These are phyloP conservation scores for Tausonia pullulans DNA, from an alignment of 1,284 basidiomycete genomes.

Conservation along the genomic window DNA sequence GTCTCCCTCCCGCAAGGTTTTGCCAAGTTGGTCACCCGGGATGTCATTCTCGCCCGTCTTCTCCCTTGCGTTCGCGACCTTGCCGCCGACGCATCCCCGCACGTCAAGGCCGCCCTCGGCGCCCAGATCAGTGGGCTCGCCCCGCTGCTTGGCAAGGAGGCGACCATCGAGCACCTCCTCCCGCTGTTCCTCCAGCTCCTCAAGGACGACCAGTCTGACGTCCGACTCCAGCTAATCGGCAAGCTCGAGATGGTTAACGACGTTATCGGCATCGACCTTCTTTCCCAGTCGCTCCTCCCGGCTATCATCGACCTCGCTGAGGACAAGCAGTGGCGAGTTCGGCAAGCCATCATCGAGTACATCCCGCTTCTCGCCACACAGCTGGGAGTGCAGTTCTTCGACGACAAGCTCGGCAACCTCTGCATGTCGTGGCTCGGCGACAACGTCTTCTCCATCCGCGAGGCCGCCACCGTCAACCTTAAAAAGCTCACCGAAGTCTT, in stretches of 20 bases:
- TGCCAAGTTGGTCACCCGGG: conserved; percentile 85
- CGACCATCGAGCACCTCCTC: conserved; percentile 92
- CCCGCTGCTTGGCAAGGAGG: conserved; percentile 83
- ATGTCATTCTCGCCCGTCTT: conserved; percentile 83
- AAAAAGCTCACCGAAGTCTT: conserved; percentile 98
- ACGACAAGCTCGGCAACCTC: conserved; percentile 89
- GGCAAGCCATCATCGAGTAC: conserved; percentile 99
- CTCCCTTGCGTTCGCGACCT: conserved; percentile 95
- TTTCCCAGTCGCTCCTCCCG: conserved; percentile 91
- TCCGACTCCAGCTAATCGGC: conserved; percentile 95
- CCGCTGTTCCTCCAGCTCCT: conserved; percentile 92
- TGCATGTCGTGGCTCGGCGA: conserved; percentile 99
- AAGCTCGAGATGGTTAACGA: conserved; percentile 94
- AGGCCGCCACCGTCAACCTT: conserved; percentile 92
- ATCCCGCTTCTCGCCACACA: conserved; percentile 93
- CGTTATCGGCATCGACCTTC: conserved; percentile 92
- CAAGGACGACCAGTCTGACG: conserved; percentile 98
- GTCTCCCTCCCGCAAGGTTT: conserved; percentile 53
- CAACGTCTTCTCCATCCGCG: conserved; percentile 95
- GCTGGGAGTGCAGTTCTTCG: conserved; percentile 92
- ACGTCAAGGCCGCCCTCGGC: conserved; percentile 91
- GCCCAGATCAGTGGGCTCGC: conserved; percentile 97
- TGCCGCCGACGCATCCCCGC: conserved; percentile 86
- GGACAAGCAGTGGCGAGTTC: conserved; percentile 99
- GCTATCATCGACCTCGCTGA: conserved; percentile 97